Evolutionary conservation across 108 stramenopile species (phyloP).

Genomic region (Nitzschia putrida): DNA sequence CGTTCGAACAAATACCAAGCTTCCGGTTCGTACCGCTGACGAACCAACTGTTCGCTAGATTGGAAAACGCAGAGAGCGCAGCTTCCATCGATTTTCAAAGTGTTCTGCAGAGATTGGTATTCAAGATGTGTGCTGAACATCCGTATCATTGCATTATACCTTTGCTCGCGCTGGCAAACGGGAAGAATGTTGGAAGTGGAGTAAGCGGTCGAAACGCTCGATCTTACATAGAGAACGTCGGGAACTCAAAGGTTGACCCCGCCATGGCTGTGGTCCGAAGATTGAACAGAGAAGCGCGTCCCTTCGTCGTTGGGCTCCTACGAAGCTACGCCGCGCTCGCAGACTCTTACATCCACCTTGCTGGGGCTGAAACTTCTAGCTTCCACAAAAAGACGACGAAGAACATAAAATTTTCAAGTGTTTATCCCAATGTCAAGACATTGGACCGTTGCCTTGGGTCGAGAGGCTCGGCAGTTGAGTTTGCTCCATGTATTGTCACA

Average conservation of each 20-base stretch:
- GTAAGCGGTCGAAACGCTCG: conserved; percentile 53
- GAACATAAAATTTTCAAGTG: conserved; percentile 36
- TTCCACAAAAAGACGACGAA: conserved; percentile 50
- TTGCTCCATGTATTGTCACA: conserved; percentile 69
- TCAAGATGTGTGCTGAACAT: conserved; percentile 75
- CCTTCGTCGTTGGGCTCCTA: conserved; percentile 54
- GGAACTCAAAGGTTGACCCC: conserved; percentile 58
- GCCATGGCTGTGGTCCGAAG: conserved; percentile 52
- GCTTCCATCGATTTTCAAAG: conserved; percentile 49
- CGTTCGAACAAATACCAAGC: conserved; percentile 52
- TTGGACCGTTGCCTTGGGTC: conserved; percentile 8
- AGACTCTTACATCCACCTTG: conserved; percentile 71
- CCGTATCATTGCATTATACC: conserved; percentile 87
- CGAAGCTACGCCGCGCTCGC: conserved; percentile 56
- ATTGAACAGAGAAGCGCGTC: conserved; percentile 38
- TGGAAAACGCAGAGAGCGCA: conserved; percentile 41
- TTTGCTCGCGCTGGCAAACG: conserved; percentile 76
- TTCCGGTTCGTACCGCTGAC: conserved; percentile 79
- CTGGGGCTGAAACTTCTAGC: conserved; percentile 37
- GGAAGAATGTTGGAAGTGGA: conserved; percentile 59
- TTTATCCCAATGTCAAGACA: conserved; percentile 4
- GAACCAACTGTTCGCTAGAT: conserved; percentile 86
- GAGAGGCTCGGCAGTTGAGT: conserved; percentile 6
- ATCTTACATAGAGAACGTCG: conserved; percentile 50
- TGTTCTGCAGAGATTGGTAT: conserved; percentile 58